Conservation (phyloP, 1,284 basidiomycete species). For the Boletus hoseneyae region DNA sequence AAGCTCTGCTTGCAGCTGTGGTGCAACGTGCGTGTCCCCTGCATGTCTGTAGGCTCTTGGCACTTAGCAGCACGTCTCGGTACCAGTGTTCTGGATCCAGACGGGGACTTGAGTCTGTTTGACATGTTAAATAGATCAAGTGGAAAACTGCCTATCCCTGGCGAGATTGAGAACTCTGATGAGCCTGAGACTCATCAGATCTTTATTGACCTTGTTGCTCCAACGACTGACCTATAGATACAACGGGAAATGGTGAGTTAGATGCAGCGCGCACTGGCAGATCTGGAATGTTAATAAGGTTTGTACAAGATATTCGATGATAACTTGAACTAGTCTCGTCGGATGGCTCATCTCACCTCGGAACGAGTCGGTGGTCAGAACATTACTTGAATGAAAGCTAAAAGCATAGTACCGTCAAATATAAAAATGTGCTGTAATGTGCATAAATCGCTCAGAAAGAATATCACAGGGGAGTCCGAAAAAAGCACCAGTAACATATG, state of each 20-base stretch:
- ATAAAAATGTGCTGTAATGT: neutral
- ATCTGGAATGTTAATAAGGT: slow-evolving; percentile 79
- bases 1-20: neutral
- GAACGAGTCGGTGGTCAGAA: no score
- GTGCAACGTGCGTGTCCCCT: no score
- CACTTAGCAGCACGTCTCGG: slow-evolving; percentile 65
- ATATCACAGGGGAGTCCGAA: slow-evolving; percentile 9
- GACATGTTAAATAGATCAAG: slow-evolving; percentile 39
- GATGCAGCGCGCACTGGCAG: slow-evolving; percentile 70
- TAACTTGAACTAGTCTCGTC: no score
- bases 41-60: neutral
- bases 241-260: slow-evolving; percentile 65
- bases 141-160: slow-evolving; percentile 53
- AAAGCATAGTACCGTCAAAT: neutral
- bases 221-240: slow-evolving; percentile 48
- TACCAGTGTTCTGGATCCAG: slow-evolving; percentile 61
- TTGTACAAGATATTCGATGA: no score
- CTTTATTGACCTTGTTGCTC: slow-evolving; percentile 38
- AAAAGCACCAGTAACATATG: slow-evolving; percentile 5
- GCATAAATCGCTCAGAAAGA: slow-evolving; percentile 3
- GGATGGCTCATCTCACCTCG: no score
- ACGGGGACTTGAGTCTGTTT: slow-evolving; percentile 49
- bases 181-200: slow-evolving; percentile 35
- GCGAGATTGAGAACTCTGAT: slow-evolving; percentile 28
- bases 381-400: no score